These are phyloP conservation scores for Verticillium dahliae DNA, from an alignment of 2,329 filamentous ascomycete species.

Conservation along the genomic window DNA sequence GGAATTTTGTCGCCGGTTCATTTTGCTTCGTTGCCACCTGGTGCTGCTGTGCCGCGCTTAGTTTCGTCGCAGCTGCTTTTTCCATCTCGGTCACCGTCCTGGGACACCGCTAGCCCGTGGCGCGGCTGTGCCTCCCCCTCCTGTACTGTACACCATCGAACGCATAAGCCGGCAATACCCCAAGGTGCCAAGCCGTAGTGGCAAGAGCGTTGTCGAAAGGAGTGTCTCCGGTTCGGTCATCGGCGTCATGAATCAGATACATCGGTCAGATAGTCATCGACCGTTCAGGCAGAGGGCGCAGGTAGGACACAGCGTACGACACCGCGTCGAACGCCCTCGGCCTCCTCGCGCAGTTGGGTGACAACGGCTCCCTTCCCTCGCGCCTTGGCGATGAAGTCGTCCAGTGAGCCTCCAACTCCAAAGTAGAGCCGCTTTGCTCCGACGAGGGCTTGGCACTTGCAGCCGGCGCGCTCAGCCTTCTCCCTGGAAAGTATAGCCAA, in stretches of 20 bases:
- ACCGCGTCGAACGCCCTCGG: constrained; percentile 53
- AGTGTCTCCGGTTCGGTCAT: background rate
- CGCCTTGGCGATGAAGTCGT: constrained; percentile 59
- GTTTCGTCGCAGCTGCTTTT: background rate
- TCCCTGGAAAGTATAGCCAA: constrained; percentile 50
- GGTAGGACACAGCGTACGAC: constrained; percentile 46
- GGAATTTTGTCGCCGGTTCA: background rate
- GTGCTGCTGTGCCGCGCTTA: background rate
- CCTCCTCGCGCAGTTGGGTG: constrained; percentile 48
- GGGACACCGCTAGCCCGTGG: background rate
- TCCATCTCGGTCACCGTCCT: background rate
- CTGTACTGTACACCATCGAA: background rate
- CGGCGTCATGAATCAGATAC: background rate
- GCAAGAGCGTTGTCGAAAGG: background rate
- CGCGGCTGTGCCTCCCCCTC: background rate
- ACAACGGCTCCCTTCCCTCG: constrained; percentile 41
- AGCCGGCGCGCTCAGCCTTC: constrained; percentile 15
- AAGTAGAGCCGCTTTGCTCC: constrained; percentile 79
- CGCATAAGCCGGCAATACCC: background rate
- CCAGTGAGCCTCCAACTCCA: constrained; percentile 74
- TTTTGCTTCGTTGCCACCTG: background rate
- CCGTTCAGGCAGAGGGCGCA: background rate
- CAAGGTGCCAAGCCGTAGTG: background rate
- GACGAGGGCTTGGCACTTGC: constrained; percentile 44
- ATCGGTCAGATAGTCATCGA: background rate